A percentile compares a stretch with the other conserved stretches of the same genome.
phyloP scores from a whole-genome alignment of 345 rosid genomes.

The Mercurialis annua region DNA sequence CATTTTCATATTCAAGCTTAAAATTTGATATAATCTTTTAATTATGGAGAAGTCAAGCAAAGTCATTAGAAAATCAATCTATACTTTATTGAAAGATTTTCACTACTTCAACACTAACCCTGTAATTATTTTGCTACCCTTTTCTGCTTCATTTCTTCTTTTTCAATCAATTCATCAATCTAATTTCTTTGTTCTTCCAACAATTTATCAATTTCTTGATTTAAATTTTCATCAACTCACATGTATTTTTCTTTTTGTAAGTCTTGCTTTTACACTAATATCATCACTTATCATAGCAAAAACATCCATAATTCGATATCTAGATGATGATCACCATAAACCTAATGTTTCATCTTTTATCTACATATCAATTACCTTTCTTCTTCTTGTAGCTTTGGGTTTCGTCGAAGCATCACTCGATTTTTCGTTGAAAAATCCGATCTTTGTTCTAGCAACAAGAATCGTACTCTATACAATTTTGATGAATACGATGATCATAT shows the following conservation, averaged over 20 bases:
- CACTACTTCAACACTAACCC: constrained; percentile 28
- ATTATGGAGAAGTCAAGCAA: constrained; percentile 29
- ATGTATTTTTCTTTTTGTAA: constrained; percentile 8
- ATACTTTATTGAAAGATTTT: constrained; percentile 36
- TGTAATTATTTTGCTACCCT: constrained; percentile 36
- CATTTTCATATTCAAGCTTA: background rate
- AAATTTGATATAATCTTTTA: background rate
- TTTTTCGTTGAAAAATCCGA: background rate
- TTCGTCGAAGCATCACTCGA: background rate
- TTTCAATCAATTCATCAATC: constrained; percentile 7
- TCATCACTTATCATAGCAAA: constrained; percentile 36
- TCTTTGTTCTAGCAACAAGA: background rate
- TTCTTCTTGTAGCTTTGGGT: constrained; percentile 11
- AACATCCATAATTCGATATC: constrained; percentile 26
- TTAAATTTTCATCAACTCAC: constrained; percentile 1
- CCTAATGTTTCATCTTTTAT: constrained; percentile 15
- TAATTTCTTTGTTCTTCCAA: background rate
- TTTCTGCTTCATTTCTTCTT: constrained; percentile 39
- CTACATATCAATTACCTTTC: constrained; percentile 7
- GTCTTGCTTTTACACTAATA: constrained; percentile 26
- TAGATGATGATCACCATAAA: constrained; percentile 19
- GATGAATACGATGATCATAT: constrained; percentile 11
- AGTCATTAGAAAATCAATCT: constrained; percentile 42
- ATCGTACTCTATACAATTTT: constrained; percentile 3
- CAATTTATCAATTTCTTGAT: background rate